Conservation (phyloP, 495 filamentous ascomycete genomes). For the Clohesyomyces aquaticus region DNA sequence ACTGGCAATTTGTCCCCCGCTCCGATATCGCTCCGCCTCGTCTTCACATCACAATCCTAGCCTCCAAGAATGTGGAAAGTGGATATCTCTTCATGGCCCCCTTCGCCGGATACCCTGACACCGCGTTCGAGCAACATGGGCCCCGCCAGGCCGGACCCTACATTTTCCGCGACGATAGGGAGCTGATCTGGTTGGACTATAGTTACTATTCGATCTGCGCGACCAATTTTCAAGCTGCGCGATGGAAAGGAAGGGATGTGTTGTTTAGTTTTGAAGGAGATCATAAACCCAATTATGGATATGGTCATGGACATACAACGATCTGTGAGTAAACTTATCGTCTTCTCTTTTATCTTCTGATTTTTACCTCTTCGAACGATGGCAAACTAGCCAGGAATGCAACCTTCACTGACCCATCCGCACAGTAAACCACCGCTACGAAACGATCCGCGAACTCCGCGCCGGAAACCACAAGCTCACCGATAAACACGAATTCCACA, state of each 20-base stretch:
- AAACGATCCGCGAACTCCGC: constrained; percentile 58
- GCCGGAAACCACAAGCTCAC: constrained; percentile 58
- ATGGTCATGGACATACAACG: too few species aligned
- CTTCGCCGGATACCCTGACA: constrained; percentile 54
- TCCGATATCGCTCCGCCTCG: constrained; percentile 59
- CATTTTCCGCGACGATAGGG: constrained; percentile 59
- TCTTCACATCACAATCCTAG: constrained; percentile 61
- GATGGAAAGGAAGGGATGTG: constrained; percentile 58
- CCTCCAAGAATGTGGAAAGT: constrained; percentile 53
- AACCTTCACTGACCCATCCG: constrained; percentile 59
- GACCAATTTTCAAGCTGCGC: constrained; percentile 53
- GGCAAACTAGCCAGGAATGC: constrained; percentile 58
- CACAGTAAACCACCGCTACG: constrained; percentile 57
- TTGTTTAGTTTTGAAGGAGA: too few species aligned
- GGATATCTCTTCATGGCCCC: constrained; percentile 62
- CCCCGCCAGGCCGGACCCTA: constrained; percentile 60
- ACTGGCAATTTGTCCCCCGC: constrained; percentile 62
- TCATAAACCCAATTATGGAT: too few species aligned
- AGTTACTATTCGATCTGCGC: constrained; percentile 59
- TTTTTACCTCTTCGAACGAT: too few species aligned
- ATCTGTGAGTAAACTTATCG: too few species aligned
- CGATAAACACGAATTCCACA: constrained; percentile 60
- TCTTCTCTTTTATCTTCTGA: too few species aligned
- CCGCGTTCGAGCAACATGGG: constrained; percentile 52
- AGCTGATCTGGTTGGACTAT: constrained; percentile 61